Evolutionary conservation across 345 rosid genomes (phyloP), one percentile per base, ranked within the genome.

Genomic region (Ceriops tagal): DNA sequence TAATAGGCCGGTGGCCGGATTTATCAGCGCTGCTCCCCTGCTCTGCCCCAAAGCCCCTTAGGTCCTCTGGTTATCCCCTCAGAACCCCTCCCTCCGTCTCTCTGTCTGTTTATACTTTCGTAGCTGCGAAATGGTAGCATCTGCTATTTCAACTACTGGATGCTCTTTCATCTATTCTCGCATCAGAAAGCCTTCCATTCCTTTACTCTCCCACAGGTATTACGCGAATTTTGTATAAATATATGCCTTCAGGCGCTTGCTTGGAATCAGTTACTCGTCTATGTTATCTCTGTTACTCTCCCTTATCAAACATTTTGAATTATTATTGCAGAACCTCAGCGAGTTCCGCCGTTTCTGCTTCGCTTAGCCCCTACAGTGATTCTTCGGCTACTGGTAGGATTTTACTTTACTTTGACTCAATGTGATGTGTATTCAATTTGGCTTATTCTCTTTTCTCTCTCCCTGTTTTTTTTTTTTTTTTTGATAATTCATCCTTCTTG

Each of bases 71-170:
- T 24, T 4, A 56, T 10, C 16, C 16, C 18, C 27, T 27, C 63
- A 27, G 43, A 58, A 7, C 5, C n/a, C 53, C 1, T 22, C 20
- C 10, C 3, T 37, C 18, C 37, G 4, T 7, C 3, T 28, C 9
- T 13, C 39, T 21, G 53, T 62, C 55, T 11, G n/a, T 34, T 34
- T 1, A 8, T 34, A 34, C 37, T 34, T 34, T 7, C 26, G 10
- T 60, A 52, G 9, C 55, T 35, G 28, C 39, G 37, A 72, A 63
- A 87, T 84, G 91, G 85, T 80, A 65, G 83, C 84, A 26, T 68
- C 85, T 16, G 77, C 87, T 68, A 76, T 84, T 64, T 72, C 87
- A 61, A 65, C 84, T 57, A 67, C 85, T 32, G 28, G 78, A 1
- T 69, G 73, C 72, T 72, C 78, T 55, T 73, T 72, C 43, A 51